Conservation (phyloP, 306 rosid genomes). For the Quercus rubra region DNA sequence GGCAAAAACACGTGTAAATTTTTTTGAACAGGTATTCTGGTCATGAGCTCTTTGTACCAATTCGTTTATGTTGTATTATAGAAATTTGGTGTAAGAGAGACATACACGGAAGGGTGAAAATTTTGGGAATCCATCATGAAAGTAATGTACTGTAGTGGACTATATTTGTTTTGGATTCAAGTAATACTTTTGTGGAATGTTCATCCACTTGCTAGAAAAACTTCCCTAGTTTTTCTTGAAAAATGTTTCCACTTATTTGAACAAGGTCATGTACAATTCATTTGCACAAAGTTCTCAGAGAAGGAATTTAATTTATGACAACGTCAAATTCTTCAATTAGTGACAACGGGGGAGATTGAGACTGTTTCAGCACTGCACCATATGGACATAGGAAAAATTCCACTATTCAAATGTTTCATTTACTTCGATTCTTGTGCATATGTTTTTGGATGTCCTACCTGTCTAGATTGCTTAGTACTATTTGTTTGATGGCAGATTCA, state of each 20-base stretch:
- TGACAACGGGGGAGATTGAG: neutral
- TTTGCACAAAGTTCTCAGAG: neutral
- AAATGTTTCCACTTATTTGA: neutral
- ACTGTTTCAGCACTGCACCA: neutral
- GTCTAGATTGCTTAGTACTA: constrained; percentile 22
- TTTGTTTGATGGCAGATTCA: constrained; percentile 63
- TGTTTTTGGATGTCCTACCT: constrained; percentile 2
- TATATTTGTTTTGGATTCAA: too few species aligned
- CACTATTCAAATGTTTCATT: neutral
- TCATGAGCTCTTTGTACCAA: neutral
- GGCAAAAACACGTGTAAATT: neutral
- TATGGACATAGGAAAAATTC: neutral
- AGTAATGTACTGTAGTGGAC: too few species aligned
- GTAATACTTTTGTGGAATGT: too few species aligned
- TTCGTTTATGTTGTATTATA: neutral
- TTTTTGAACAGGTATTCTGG: neutral
- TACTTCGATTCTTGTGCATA: neutral
- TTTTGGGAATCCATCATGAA: neutral
- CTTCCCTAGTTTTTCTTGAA: neutral
- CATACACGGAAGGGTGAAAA: neutral
- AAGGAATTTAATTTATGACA: neutral
- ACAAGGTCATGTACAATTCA: neutral
- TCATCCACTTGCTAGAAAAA: neutral
- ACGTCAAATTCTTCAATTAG: neutral
- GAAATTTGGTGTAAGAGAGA: neutral